A percentile compares a stretch with the other conserved stretches of the same genome.
Conservation (phyloP, 208 protist genomes). For the Acanthamoeba lenticulata region DNA sequence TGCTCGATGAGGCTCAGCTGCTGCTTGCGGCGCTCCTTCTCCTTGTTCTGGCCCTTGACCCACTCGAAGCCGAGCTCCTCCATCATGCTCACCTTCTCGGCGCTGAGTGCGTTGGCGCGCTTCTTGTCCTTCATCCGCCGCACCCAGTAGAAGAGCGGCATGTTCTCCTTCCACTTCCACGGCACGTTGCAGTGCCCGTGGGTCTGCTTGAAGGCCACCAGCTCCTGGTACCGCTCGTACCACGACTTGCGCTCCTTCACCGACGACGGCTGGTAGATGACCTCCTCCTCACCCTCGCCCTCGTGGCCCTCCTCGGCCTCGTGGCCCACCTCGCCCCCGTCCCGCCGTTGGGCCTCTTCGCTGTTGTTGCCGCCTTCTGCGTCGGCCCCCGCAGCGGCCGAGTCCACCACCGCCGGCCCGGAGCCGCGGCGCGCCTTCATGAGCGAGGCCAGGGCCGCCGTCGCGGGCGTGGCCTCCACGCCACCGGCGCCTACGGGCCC, state of each 20-base stretch:
- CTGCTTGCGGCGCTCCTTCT: slow-evolving; percentile 61
- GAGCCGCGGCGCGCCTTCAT: no score
- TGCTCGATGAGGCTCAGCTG: slow-evolving; percentile 40
- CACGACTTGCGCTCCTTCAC: slow-evolving; percentile 64
- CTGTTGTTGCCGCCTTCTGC: not conserved
- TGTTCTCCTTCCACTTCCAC: slow-evolving; percentile 64
- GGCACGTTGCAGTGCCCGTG: slow-evolving; percentile 64
- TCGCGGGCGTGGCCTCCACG: not conserved
- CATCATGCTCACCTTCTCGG: slow-evolving; percentile 42
- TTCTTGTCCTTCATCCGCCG: slow-evolving; percentile 62
- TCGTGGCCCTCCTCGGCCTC: not conserved
- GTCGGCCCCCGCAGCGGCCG: no score
- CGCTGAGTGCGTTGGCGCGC: not conserved
- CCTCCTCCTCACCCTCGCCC: not conserved
- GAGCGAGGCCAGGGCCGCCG: no score
- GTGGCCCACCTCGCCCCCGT: no score
- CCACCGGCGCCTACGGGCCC: not conserved
- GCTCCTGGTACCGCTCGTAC: slow-evolving; percentile 54
- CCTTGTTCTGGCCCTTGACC: slow-evolving; percentile 68
- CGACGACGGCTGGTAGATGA: slow-evolving; percentile 9
- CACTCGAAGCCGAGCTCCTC: slow-evolving; percentile 65
- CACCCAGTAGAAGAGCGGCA: slow-evolving; percentile 66
- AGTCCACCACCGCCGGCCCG: no score
- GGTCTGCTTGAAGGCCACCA: slow-evolving; percentile 53
- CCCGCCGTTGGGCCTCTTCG: no score